phyloP scores from a whole-genome alignment of 1,139 yeast species.

The Scheffersomyces illinoinensis region DNA sequence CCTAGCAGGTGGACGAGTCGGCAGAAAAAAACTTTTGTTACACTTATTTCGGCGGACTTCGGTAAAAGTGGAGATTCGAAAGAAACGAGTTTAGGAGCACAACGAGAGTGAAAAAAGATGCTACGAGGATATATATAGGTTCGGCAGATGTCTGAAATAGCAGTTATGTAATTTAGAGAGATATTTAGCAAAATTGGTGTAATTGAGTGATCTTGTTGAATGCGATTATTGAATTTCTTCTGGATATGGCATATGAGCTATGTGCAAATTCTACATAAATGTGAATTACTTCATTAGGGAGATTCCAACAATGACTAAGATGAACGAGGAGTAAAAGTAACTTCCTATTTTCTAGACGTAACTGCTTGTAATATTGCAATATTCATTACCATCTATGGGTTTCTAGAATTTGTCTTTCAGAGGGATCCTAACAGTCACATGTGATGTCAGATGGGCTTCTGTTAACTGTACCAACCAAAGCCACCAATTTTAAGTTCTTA shows the following conservation, averaged over 20 bases:
- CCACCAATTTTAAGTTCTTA: not conserved
- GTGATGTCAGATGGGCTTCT: not conserved
- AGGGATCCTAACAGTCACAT: no score
- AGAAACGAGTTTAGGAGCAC: not conserved
- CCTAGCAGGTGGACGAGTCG: not conserved
- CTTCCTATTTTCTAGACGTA: no score
- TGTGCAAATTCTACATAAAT: not conserved
- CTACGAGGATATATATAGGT: no score
- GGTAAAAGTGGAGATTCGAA: not conserved
- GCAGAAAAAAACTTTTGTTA: not conserved
- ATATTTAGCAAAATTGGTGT: not conserved
- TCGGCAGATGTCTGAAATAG: not conserved
- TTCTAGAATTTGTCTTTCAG: not conserved
- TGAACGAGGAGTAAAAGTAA: no score
- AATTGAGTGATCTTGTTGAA: not conserved
- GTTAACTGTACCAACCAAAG: not conserved
- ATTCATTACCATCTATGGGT: not conserved
- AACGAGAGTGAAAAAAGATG: no score
- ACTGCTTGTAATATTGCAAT: no score
- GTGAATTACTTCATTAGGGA: not conserved
- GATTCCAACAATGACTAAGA: not conserved
- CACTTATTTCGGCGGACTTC: not conserved
- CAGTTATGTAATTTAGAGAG: not conserved
- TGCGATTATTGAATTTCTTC: no score
- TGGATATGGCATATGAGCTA: not conserved